Base-by-base conservation (phyloP, 1,284 basidiomycete species). In the Apiotrichum porosum region DNA sequence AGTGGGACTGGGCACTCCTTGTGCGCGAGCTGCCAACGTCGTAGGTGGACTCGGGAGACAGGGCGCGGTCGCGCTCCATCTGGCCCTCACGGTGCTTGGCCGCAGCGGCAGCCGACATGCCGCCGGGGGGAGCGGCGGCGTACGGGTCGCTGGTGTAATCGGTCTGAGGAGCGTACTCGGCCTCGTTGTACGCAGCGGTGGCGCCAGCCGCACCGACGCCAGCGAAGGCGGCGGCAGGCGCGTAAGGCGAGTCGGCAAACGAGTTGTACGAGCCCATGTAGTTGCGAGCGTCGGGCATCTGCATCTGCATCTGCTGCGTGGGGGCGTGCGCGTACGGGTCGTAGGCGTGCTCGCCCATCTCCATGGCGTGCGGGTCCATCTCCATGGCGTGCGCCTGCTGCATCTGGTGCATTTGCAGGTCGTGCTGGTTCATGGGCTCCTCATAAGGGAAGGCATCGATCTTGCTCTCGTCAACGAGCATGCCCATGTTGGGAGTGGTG, bases 261-360 rank as follows among this genome's bases (percentile, higher is more conserved):
- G 26, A 28, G 26, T 28, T 28, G 26, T 28, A 28, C 8, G 8
- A 6, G 26, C 26, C 26, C 49, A 61, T 59, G 59, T 69, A 69
- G 48, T 69, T 49, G 23, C 61, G 46, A 9, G 66, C 62, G 43
- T 71, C 69, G 18, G 69, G 69, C 66, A 71, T 69, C 30, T 56
- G 49, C 61, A 68, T 63, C 18, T 59, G 54, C 26, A 47, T 41
- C 47, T 49, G 47, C 33, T 22, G 14, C 22, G 32, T 14, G 18
- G 58, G 49, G 32, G 53, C 47, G 36, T 38, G 33, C 6, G 23
- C 41, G 19, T 43, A 15, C 22, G 17, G n/a, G 32, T 26, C 42
- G 42, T 48, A 38, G n/a, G 28, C 15, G 17, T 37, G 22, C 6
- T 24, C 12, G 12, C 19, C 15, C 26, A 28, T 28, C 26, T 28